Evolutionary conservation across 257 asterid species (phyloP).

Genomic region (Eustoma russellianum): DNA sequence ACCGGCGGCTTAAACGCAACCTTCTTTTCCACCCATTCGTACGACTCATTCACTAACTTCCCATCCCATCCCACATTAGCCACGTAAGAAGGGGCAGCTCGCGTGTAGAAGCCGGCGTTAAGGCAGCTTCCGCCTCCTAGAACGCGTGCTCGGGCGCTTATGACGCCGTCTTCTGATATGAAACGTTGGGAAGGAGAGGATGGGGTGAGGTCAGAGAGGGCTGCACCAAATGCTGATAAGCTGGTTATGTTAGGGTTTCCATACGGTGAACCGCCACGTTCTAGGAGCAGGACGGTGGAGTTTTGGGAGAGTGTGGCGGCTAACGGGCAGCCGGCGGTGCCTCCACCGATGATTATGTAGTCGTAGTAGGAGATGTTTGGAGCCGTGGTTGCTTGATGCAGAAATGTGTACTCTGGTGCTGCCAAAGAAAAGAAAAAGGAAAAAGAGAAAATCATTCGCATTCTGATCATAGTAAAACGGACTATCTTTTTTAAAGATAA

Average conservation of each 20-base stretch:
- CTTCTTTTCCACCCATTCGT: constrained; percentile 56
- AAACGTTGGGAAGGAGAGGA: constrained; percentile 72
- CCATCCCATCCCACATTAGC: constrained; percentile 45
- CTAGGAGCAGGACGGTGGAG: constrained; percentile 54
- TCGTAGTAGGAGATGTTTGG: constrained; percentile 48
- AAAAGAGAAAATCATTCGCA: background rate
- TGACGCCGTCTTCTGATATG: constrained; percentile 74
- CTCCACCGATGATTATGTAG: constrained; percentile 74
- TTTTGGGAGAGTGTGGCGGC: constrained; percentile 78
- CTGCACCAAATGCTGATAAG: constrained; percentile 40
- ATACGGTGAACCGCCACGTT: constrained; percentile 70
- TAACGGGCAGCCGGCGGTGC: constrained; percentile 81
- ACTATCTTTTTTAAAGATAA: too few species aligned
- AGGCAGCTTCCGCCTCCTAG: constrained; percentile 67
- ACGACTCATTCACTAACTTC: constrained; percentile 42
- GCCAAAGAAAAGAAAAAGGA: background rate
- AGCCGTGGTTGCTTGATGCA: constrained; percentile 55
- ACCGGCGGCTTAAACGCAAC: constrained; percentile 63
- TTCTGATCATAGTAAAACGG: too few species aligned
- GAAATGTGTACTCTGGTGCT: constrained; percentile 47
- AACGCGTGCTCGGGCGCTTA: constrained; percentile 56
- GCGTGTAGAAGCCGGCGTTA: constrained; percentile 70
- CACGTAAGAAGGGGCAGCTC: constrained; percentile 38
- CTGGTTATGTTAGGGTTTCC: constrained; percentile 59
- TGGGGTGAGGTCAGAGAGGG: constrained; percentile 49